phyloP scores from a whole-genome alignment of 2,329 filamentous ascomycete species.

The Myriosclerotinia curreyana region DNA sequence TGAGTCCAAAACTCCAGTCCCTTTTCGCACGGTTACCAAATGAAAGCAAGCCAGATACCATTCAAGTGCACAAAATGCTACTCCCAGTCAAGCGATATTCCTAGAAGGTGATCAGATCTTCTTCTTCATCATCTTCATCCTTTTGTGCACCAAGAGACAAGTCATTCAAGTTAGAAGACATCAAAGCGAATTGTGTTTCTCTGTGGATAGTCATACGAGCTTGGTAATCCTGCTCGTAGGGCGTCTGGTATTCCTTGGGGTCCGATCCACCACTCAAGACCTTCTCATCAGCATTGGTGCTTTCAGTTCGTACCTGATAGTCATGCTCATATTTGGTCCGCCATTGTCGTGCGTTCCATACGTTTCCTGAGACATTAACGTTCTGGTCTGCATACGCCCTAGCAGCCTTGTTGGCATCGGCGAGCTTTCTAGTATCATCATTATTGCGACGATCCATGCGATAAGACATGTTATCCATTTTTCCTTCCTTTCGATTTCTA shows the following conservation, averaged over 20 bases:
- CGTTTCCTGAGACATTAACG: no score
- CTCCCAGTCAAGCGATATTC: no score
- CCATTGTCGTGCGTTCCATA: no score
- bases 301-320: no score
- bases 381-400: not conserved
- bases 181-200: no score
- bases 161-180: not conserved
- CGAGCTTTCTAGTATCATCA: not conserved
- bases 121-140: not conserved
- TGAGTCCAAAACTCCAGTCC: not conserved
- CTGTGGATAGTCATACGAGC: no score
- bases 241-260: not conserved
- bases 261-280: not conserved
- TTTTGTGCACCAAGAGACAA: not conserved
- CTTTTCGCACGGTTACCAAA: not conserved
- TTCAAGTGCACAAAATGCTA: rapidly evolving
- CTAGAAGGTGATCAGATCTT: not conserved
- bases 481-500: not conserved
- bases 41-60: not conserved
- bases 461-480: no score
- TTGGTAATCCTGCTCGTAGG: not conserved
- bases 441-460: not conserved
- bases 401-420: no score
- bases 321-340: no score
- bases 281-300: no score